A percentile compares a stretch with the other conserved stretches of the same genome.
Evolutionary conservation across 257 asterid species (phyloP).

Genomic region (Buddleja alternifolia): DNA sequence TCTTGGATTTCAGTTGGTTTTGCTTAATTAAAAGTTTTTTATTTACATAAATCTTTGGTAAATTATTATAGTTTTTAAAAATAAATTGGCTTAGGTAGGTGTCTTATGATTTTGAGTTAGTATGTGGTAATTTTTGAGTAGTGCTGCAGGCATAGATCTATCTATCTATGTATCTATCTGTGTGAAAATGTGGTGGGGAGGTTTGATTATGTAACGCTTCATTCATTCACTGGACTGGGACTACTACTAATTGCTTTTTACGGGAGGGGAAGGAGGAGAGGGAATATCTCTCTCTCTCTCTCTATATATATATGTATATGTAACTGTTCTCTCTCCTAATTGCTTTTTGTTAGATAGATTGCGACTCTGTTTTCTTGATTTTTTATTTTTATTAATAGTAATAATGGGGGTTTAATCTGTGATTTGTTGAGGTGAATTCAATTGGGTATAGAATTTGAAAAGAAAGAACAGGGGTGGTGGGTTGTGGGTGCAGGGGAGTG

Average conservation of each 20-base stretch:
- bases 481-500: not conserved
- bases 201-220: slow-evolving; percentile 23
- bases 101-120: slow-evolving; percentile 19
- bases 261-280: slow-evolving; percentile 23
- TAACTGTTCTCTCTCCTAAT: slow-evolving; percentile 37
- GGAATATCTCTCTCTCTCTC: too few relatives aligned
- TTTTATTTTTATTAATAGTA: slow-evolving; percentile 7
- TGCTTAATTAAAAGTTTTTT: slow-evolving; percentile 15
- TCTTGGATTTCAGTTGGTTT: not conserved
- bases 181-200: slow-evolving; percentile 1
- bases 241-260: too few relatives aligned
- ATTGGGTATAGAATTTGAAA: not conserved
- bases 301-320: too few relatives aligned
- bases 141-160: slow-evolving; percentile 43
- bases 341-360: not conserved
- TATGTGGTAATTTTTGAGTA: slow-evolving; percentile 18
- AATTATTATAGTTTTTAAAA: not conserved
- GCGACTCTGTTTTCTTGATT: not conserved
- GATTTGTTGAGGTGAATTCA: slow-evolving; percentile 29
- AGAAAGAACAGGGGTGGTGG: not conserved
- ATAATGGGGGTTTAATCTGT: slow-evolving; percentile 24
- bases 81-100: slow-evolving; percentile 18
- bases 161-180: not conserved
- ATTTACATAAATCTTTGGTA: too few relatives aligned
- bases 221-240: too few relatives aligned